Conservation (phyloP, 2,329 filamentous ascomycete genomes). For the Penicillium paneum region DNA sequence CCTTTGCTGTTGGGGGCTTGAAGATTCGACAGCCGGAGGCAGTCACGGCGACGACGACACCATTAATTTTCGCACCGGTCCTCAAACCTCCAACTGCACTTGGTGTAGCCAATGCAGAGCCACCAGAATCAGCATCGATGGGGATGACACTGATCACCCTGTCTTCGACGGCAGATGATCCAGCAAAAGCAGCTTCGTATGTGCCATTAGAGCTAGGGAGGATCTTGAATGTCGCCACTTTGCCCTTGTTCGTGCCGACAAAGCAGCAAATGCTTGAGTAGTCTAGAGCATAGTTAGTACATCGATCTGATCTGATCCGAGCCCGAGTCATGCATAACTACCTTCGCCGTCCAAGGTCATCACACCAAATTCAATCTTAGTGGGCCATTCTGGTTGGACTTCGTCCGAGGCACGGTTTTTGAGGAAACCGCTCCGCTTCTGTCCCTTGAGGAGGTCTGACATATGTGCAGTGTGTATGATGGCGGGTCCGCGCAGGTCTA, state of each 20-base stretch:
- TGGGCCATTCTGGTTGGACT: slow-evolving; percentile 67
- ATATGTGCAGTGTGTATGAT: slow-evolving; percentile 75
- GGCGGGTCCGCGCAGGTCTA: slow-evolving; percentile 82
- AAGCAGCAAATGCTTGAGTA: slow-evolving; percentile 95
- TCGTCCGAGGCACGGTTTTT: slow-evolving; percentile 51
- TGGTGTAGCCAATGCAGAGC: slow-evolving; percentile 71
- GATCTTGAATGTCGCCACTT: slow-evolving; percentile 85
- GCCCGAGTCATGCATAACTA: slow-evolving; percentile 26
- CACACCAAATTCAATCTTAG: slow-evolving; percentile 82
- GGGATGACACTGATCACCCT: slow-evolving; percentile 72
- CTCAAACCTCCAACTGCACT: slow-evolving; percentile 71
- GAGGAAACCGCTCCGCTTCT: slow-evolving; percentile 71
- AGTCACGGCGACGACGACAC: slow-evolving; percentile 75
- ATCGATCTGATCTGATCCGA: background rate
- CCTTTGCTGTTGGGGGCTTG: slow-evolving; percentile 77
- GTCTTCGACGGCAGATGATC: slow-evolving; percentile 64
- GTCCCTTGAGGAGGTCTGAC: slow-evolving; percentile 70
- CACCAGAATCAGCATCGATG: slow-evolving; percentile 74
- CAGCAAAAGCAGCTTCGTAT: slow-evolving; percentile 71
- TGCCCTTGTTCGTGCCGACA: slow-evolving; percentile 81
- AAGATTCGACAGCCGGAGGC: slow-evolving; percentile 77
- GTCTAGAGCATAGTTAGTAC: slow-evolving; percentile 45
- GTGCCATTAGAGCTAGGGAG: slow-evolving; percentile 66
- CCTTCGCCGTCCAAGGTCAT: slow-evolving; percentile 89
- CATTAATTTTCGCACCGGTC: slow-evolving; percentile 71